Percentiles rank a stretch among this genome's conserved stretches.
phyloP scores from a whole-genome alignment of 2,329 filamentous ascomycete species.

The Colletotrichum eleusines region DNA sequence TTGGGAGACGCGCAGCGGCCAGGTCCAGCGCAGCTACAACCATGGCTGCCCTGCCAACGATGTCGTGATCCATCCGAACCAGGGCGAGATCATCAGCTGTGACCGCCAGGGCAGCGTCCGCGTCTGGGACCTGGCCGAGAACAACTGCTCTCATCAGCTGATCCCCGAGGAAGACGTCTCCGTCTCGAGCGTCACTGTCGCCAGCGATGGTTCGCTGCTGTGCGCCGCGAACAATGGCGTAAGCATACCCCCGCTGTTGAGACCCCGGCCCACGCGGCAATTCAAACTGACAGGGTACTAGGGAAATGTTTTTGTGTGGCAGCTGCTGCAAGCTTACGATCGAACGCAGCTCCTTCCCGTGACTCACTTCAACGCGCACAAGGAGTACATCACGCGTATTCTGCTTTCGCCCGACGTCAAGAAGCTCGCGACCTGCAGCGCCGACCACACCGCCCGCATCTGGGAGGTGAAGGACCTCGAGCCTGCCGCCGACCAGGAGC shows the following conservation, averaged over 20 bases:
- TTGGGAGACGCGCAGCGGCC: constrained; percentile 90
- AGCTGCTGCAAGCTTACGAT: constrained; percentile 85
- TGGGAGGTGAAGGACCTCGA: constrained; percentile 89
- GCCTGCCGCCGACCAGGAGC: constrained; percentile 53
- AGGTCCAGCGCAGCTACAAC: constrained; percentile 91
- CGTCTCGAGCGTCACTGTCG: constrained; percentile 94
- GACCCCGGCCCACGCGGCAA: background rate
- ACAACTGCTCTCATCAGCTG: constrained; percentile 95
- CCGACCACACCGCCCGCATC: constrained; percentile 94
- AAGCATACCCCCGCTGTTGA: constrained; percentile 47
- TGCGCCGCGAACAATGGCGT: constrained; percentile 94
- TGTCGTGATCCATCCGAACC: constrained; percentile 99
- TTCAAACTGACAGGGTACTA: constrained; percentile 52
- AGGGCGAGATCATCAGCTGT: constrained; percentile 97
- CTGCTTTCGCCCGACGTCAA: constrained; percentile 93
- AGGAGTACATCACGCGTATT: constrained; percentile 92
- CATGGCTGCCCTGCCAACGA: constrained; percentile 94
- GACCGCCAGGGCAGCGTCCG: constrained; percentile 92
- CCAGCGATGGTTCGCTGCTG: constrained; percentile 91
- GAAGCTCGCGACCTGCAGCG: constrained; percentile 92
- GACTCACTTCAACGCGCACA: constrained; percentile 90
- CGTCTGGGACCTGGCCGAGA: constrained; percentile 97
- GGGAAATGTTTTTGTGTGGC: constrained; percentile 98
- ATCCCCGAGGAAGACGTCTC: constrained; percentile 96
- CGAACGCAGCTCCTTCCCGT: constrained; percentile 87